Percentiles rank a stretch among this genome's conserved stretches.
Evolutionary conservation across 805 yeast species (phyloP).

Genomic region (Myxozyma mucilagina): DNA sequence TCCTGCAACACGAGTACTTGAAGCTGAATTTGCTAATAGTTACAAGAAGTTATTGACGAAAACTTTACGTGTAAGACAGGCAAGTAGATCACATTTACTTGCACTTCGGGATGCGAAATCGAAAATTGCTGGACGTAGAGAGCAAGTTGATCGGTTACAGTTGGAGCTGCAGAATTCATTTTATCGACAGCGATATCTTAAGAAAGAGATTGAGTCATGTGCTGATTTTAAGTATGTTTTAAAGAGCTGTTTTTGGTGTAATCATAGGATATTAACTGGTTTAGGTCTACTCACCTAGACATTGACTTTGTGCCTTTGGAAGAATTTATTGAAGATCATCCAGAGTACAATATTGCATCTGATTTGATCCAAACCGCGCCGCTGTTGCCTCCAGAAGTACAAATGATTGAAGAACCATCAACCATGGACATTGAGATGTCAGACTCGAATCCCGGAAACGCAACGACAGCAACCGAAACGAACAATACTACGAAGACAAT

Average conservation of each 20-base stretch:
- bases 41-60: conserved; percentile 8
- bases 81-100: conserved; percentile 9
- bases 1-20: neutral
- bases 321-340: conserved; percentile 16
- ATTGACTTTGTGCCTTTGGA: conserved; percentile 27
- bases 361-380: neutral
- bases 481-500: neutral
- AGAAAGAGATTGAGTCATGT: conserved; percentile 24
- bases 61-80: conserved; percentile 1
- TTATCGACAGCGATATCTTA: conserved; percentile 24
- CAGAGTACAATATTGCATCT: conserved; percentile 8
- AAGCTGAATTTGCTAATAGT: conserved; percentile 8
- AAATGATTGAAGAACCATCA: neutral
- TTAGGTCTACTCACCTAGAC: conserved; percentile 15
- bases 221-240: conserved; percentile 22
- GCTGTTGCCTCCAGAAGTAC: neutral
- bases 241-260: neutral
- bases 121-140: neutral
- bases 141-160: conserved; percentile 22
- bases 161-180: conserved; percentile 23
- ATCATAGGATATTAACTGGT: neutral
- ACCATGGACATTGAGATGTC: conserved; percentile 1
- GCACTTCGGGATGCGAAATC: neutral
- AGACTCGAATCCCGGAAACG: neutral
- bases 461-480: neutral